Evolutionary conservation across 2,329 filamentous ascomycete genomes (phyloP).

Genomic region (Pseudogymnoascus sp.): DNA sequence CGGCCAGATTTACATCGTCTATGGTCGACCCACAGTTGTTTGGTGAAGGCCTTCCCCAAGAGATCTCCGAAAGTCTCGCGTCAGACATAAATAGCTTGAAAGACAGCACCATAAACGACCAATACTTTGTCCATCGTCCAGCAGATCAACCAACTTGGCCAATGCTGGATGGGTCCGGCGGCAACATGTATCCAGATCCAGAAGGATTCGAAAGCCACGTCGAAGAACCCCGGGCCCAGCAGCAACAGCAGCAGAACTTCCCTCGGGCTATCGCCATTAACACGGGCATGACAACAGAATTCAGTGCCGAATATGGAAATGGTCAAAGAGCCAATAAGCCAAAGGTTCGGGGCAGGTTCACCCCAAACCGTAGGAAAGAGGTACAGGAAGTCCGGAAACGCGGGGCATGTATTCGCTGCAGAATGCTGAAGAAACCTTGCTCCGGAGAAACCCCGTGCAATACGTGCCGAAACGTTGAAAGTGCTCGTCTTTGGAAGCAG

Average conservation of each 20-base stretch:
- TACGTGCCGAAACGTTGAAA: constrained; percentile 55
- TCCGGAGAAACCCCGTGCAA: constrained; percentile 56
- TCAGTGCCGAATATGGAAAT: constrained; percentile 29
- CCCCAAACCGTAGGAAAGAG: constrained; percentile 51
- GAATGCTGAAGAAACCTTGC: constrained; percentile 59
- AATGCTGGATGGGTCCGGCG: constrained; percentile 22
- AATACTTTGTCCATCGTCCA: constrained; percentile 16
- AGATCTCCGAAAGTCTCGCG: constrained; percentile 15
- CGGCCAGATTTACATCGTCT: constrained; percentile 22
- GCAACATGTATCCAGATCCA: constrained; percentile 19
- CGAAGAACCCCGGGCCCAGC: constrained; percentile 12
- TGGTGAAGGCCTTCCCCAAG: constrained; percentile 16
- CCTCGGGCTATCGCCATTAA: constrained; percentile 21
- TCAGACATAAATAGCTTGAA: constrained; percentile 21
- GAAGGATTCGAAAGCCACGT: constrained; percentile 13
- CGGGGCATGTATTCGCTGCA: constrained; percentile 58
- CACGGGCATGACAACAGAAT: constrained; percentile 25
- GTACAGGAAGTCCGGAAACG: constrained; percentile 58
- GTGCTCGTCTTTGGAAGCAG: constrained; percentile 57
- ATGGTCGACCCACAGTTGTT: constrained; percentile 31
- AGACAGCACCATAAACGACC: constrained; percentile 12
- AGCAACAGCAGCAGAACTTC: constrained; percentile 14
- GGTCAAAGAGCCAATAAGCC: constrained; percentile 24
- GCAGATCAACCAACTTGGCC: constrained; percentile 23
- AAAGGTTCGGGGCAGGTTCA: constrained; percentile 52